These are phyloP conservation scores for Prorocentrum cordatum DNA, from an alignment of 169 alveolate genomes.

Conservation along the genomic window DNA sequence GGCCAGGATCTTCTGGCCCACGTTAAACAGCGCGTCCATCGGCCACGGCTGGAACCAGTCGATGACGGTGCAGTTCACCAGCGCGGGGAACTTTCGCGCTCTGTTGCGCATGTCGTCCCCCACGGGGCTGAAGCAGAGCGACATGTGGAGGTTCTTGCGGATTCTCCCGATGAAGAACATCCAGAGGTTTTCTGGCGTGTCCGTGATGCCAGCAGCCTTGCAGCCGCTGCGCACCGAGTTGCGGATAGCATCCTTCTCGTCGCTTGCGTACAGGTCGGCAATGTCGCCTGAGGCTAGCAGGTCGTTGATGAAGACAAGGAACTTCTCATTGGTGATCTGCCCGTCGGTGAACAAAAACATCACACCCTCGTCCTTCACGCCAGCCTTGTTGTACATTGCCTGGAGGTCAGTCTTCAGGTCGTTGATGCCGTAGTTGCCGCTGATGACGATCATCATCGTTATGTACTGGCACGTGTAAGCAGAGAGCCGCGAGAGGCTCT, in stretches of 20 bases:
- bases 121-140: conserved; percentile 92
- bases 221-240: conserved; percentile 74
- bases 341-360: conserved; percentile 89
- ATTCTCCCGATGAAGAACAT: conserved; percentile 87
- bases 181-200: conserved; percentile 87
- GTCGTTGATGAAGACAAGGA: conserved; percentile 88
- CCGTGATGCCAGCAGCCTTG: conserved; percentile 74
- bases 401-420: conserved; percentile 86
- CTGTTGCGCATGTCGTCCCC: conserved; percentile 87
- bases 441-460: conserved; percentile 77
- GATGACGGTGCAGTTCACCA: conserved; percentile 88
- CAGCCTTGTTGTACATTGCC: conserved; percentile 83
- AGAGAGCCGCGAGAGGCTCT: conserved; percentile 87
- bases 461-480: conserved; percentile 85
- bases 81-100: conserved; percentile 91
- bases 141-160: conserved; percentile 88
- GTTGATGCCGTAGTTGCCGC: conserved; percentile 83
- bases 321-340: conserved; percentile 86
- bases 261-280: conserved; percentile 86
- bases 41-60: conserved; percentile 95
- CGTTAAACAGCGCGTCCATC: conserved; percentile 86
- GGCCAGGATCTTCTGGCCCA: conserved; percentile 84
- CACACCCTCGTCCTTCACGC: conserved; percentile 87
- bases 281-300: conserved; percentile 85
- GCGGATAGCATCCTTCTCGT: conserved; percentile 87